Conservation (phyloP, 1,284 basidiomycete genomes). For the Marasmius oreades region DNA sequence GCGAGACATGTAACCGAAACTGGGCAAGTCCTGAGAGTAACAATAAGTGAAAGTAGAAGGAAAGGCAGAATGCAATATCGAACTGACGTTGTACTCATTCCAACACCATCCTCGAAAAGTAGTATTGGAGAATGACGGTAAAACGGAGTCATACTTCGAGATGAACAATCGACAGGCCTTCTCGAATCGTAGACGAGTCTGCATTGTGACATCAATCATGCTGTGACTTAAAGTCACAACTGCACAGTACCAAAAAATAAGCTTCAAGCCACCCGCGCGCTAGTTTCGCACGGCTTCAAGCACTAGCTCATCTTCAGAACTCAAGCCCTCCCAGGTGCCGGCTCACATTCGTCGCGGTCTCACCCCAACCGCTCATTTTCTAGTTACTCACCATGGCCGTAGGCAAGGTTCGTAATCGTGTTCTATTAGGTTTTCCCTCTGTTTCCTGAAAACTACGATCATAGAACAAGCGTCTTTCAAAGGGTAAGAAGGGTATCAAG, state of each 20-base stretch:
- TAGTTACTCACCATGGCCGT: constrained; percentile 74
- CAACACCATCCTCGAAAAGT: constrained; percentile 47
- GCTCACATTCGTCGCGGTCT: constrained; percentile 41
- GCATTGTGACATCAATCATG: constrained; percentile 29
- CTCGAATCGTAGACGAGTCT: constrained; percentile 62
- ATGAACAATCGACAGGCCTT: constrained; percentile 55
- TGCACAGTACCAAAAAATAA: constrained; percentile 48
- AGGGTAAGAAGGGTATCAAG: constrained; percentile 99
- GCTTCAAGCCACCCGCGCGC: constrained; percentile 25
- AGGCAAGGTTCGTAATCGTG: constrained; percentile 69
- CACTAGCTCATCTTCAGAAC: constrained; percentile 39
- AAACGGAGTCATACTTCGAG: constrained; percentile 21
- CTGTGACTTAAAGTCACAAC: constrained; percentile 17
- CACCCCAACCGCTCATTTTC: constrained; percentile 36
- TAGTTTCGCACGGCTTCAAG: constrained; percentile 31
- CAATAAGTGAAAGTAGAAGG: constrained; percentile 7
- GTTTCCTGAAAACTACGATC: constrained; percentile 5
- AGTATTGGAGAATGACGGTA: constrained; percentile 11
- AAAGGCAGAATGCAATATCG: constrained; percentile 9
- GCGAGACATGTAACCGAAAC: constrained; percentile 49
- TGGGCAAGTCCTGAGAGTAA: constrained; percentile 26
- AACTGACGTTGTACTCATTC: constrained; percentile 35
- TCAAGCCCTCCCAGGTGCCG: constrained; percentile 49
- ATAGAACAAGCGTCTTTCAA: constrained; percentile 98
- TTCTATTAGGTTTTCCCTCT: neutral